Conservation (phyloP, 2,329 filamentous ascomycete genomes). For the Fusarium acutatum region DNA sequence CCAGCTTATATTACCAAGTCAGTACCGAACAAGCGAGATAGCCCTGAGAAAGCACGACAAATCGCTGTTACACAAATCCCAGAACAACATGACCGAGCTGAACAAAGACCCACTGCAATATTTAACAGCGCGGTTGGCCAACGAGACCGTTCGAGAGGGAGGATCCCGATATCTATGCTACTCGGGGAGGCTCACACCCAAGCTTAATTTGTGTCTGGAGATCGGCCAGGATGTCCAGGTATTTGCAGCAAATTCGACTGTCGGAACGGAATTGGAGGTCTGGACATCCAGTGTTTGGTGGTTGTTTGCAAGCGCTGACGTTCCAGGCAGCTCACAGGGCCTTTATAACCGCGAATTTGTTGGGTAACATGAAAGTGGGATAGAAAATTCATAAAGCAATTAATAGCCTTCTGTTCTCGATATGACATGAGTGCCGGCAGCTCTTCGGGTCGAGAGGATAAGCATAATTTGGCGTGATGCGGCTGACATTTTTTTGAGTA, state of each 20-base stretch:
- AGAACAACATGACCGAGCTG: not conserved
- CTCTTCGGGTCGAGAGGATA: not conserved
- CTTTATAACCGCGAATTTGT: not conserved
- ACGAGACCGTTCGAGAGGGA: not conserved
- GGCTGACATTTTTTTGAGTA: not conserved
- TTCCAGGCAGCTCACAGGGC: too few relatives aligned
- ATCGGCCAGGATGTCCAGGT: accelerated
- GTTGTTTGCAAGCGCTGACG: not conserved
- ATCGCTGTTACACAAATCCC: not conserved
- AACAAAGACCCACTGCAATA: not conserved
- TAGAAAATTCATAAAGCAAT: not conserved
- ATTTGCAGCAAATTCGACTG: too few relatives aligned
- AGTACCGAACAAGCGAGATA: accelerated
- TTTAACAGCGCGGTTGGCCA: not conserved
- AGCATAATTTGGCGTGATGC: not conserved
- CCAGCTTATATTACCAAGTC: too few relatives aligned
- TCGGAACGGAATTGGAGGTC: too few relatives aligned
- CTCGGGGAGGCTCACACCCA: accelerated
- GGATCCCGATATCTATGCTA: not conserved
- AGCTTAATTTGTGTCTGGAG: not conserved
- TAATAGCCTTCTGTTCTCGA: not conserved
- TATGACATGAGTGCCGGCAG: too few relatives aligned
- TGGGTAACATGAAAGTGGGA: not conserved
- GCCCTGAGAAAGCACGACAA: accelerated
- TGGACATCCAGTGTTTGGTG: too few relatives aligned